Base-by-base conservation (phyloP, 2,329 filamentous ascomycete species). In the Pleomassaria siparia region DNA sequence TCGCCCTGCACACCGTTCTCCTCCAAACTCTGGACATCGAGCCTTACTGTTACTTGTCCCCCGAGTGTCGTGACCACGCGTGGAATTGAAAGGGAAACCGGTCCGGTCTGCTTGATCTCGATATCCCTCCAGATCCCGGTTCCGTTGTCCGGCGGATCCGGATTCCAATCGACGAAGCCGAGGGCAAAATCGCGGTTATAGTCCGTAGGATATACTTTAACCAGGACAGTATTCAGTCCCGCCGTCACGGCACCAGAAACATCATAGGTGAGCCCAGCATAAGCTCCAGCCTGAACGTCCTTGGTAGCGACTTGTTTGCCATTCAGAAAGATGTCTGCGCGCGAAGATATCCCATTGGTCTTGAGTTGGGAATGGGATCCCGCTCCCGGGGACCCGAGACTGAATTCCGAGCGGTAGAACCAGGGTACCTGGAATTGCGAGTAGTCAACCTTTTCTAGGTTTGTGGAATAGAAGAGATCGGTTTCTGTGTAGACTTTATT, bases 81-180 rank as follows among this genome's bases (percentile, higher is more conserved):
- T 51, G 11, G 78, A 58, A 2, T 60, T 56, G 11, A 83, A 51
- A 32, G 50, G 0, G 62, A 69, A 33, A 76, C 58, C 2, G 56
- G 32, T 6, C 82, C 82, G 0, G 79, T 83, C 60, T 80, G 75
- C 41, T 76, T 79, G 33, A 86, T 44, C 26, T 76, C 74, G 1
- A 86, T 71, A 33, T 84, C 71, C 4, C 83, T 74, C 83, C 83
- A 86, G 8, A 86, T 71, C 0, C 83, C 83, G 0, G 81, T 84
- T 2, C 82, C 82, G 39, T 85, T 84, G 59, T 86, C 83, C 0
- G 80, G 76, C 0, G 82, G 80, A 44, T 79, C 78, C 0, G 81
- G 81, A 45, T 84, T 84, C 82, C 82, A 85, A 55, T 85, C 82
- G 0, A 82, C 76, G 46, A 83, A 85, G 0, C 80, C 80, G 9